Conservation (phyloP, 2,329 filamentous ascomycete species). For the Rutstroemia sp. region DNA sequence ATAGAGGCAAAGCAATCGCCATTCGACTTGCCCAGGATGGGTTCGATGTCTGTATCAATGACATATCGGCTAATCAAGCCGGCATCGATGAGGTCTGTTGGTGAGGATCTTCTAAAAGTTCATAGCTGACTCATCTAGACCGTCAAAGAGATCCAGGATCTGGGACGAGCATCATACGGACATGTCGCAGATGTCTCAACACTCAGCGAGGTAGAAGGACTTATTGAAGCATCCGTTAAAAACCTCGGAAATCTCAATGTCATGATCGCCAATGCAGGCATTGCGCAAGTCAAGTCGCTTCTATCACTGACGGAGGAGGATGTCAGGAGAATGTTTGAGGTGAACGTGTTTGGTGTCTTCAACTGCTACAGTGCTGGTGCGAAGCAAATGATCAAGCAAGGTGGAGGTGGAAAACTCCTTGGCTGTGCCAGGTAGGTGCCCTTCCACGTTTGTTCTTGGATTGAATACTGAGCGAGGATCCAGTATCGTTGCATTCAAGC, state of each 20-base stretch:
- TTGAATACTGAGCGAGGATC: neutral
- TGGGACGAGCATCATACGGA: conserved; percentile 46
- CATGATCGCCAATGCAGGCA: conserved; percentile 29
- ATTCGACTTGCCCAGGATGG: conserved; percentile 56
- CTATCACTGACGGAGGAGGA: conserved; percentile 28
- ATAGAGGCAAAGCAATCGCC: conserved; percentile 54
- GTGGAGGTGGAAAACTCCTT: conserved; percentile 32
- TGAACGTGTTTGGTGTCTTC: conserved; percentile 59
- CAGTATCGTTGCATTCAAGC: conserved; percentile 51
- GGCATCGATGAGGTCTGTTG: conserved; percentile 40
- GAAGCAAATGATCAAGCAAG: conserved; percentile 57
- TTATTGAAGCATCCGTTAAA: conserved; percentile 22
- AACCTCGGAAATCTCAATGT: conserved; percentile 24
- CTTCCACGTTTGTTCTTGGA: neutral
- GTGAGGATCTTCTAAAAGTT: neutral
- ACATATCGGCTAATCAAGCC: conserved; percentile 45
- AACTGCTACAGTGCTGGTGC: conserved; percentile 58
- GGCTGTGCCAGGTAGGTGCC: conserved; percentile 22
- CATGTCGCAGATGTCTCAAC: conserved; percentile 51
- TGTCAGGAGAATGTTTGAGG: conserved; percentile 44
- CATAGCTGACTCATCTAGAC: conserved; percentile 20
- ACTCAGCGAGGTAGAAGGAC: conserved; percentile 22
- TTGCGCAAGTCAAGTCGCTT: conserved; percentile 24
- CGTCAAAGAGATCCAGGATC: conserved; percentile 42
- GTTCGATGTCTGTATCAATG: conserved; percentile 60